Evolutionary conservation across 2,329 filamentous ascomycete genomes (phyloP).

Genomic region (Apiospora arundinis): DNA sequence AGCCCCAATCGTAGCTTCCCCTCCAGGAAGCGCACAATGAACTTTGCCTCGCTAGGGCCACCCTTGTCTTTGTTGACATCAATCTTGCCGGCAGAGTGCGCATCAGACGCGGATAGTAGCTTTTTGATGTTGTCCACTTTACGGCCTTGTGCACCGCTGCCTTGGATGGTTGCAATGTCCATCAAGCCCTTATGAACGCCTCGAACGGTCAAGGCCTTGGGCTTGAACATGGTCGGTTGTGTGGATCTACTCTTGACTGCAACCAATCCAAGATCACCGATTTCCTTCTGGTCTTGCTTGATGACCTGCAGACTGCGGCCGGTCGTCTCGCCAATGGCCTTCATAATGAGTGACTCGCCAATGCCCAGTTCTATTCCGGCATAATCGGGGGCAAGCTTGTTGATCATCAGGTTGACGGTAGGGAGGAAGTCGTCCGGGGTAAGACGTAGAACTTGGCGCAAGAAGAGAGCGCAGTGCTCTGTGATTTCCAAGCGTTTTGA

Average conservation of each 20-base stretch:
- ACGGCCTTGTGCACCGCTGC: constrained; percentile 84
- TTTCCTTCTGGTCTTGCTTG: constrained; percentile 94
- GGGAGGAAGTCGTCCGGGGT: constrained; percentile 88
- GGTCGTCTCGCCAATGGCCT: constrained; percentile 93
- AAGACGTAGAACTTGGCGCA: constrained; percentile 91
- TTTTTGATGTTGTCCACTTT: constrained; percentile 98
- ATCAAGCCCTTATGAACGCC: constrained; percentile 89
- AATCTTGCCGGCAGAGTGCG: constrained; percentile 74
- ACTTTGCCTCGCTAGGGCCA: constrained; percentile 94
- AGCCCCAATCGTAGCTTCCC: constrained; percentile 91
- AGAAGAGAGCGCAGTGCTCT: constrained; percentile 86
- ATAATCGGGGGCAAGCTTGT: constrained; percentile 96
- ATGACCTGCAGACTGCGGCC: constrained; percentile 87
- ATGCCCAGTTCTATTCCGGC: constrained; percentile 97
- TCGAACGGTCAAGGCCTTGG: constrained; percentile 84
- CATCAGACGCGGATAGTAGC: constrained; percentile 87
- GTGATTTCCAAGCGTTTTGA: constrained; percentile 89
- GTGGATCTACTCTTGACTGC: constrained; percentile 95
- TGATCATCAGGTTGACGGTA: constrained; percentile 94
- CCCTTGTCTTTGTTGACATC: constrained; percentile 94
- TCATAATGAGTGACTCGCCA: constrained; percentile 98
- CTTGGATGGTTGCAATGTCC: constrained; percentile 84
- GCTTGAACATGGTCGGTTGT: constrained; percentile 98
- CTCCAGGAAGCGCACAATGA: constrained; percentile 88
- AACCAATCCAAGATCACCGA: constrained; percentile 92